Evolutionary conservation across 805 yeast genomes (phyloP).

Genomic region (Hanseniaspora clermontiae): DNA sequence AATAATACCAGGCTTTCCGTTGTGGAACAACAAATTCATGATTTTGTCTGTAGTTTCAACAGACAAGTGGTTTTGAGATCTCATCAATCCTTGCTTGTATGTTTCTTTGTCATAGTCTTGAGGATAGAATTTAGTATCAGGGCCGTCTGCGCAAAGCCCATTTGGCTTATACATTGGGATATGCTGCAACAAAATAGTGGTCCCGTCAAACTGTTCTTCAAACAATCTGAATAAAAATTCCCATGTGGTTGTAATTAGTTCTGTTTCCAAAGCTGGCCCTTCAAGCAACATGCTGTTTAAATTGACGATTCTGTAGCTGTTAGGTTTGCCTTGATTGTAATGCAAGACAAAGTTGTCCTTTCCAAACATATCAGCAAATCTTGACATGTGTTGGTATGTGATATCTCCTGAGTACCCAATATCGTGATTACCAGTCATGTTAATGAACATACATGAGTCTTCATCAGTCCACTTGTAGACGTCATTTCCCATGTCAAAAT

Average conservation of each 20-base stretch:
- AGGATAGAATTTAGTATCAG: constrained; percentile 49
- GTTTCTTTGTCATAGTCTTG: constrained; percentile 45
- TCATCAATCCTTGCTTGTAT: constrained; percentile 54
- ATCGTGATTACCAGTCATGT: constrained; percentile 90
- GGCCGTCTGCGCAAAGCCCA: constrained; percentile 83
- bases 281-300: constrained; percentile 73
- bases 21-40: constrained; percentile 57
- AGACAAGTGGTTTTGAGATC: constrained; percentile 78
- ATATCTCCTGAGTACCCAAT: constrained; percentile 93
- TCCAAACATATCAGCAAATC: constrained; percentile 68
- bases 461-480: constrained; percentile 53
- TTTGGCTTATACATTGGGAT: constrained; percentile 73
- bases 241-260: constrained; percentile 55
- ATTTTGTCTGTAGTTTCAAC: constrained; percentile 54
- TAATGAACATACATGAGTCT: constrained; percentile 57
- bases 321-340: constrained; percentile 46
- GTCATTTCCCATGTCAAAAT: constrained; percentile 39
- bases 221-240: constrained; percentile 54
- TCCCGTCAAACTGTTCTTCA: constrained; percentile 49
- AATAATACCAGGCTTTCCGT: constrained; percentile 59
- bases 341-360: constrained; percentile 72
- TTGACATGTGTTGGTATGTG: constrained; percentile 75
- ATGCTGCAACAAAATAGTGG: constrained; percentile 76
- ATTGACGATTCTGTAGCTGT: constrained; percentile 83
- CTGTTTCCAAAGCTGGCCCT: constrained; percentile 76